Base-by-base conservation (phyloP, 257 asterid genomes). In the Lantana camara region DNA sequence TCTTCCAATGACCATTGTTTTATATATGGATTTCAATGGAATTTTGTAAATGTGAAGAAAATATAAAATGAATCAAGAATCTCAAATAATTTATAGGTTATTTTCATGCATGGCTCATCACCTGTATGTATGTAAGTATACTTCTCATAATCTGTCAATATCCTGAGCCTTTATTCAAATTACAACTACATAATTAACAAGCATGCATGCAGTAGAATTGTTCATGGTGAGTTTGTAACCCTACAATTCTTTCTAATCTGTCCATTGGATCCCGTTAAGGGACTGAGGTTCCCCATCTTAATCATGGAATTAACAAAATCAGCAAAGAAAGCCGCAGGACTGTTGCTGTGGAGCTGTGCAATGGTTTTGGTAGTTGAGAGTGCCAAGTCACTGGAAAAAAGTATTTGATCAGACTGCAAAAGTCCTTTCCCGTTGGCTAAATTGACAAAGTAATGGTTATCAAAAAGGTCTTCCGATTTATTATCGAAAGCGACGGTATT, bases 241-340 rank as follows among this genome's bases (percentile, higher is more conserved):
- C 96, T 82, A 44, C 96, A 88, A 32, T 90, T 85, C 68, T 41
- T 83, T 45, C 96, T 64, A 29, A 90, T 76, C 77, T 90, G 71
- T 30, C 97, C 97, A 21, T 61, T 37, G 0, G 80, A 71, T 27
- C 91, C 96, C 0, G 83, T 83, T 9, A 88, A 22, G 16, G 88
- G 77, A 29, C 85, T 67, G 30, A 85, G 77, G 50, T 72, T 85
- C 14, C 86, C 95, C 96, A 87, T 90, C 73, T 82, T 90, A 53
- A 90, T 67, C 85, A 90, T 87, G 34, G 92, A 80, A 53, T 34
- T 79, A 9, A 51, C 81, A n/a, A 90, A 88, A 57, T 83, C 91
- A 46, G 34, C 32, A 13, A 83, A 80, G 91, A 90, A 90, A 64
- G 59, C 51, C 6, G 46, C 46, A 32, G 80, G 9, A 54, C 70